phyloP scores from a whole-genome alignment of 352 stramenopile species.

The Pythium sp. region DNA sequence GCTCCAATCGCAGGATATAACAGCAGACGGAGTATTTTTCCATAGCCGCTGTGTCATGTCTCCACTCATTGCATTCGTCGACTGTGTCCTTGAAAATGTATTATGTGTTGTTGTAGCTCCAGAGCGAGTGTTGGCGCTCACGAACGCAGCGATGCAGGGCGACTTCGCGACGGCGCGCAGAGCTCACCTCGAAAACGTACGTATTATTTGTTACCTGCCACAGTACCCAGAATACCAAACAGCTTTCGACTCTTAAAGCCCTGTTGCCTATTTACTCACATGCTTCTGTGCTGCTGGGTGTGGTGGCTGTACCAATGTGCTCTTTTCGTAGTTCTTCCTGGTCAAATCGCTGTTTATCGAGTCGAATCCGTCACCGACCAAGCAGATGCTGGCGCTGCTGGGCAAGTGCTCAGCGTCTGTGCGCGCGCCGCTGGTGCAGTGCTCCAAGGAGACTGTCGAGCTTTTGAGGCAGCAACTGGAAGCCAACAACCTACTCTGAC shows the following conservation, averaged over 20 bases:
- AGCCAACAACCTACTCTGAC: constrained; percentile 70
- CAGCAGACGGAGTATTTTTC: constrained; percentile 1
- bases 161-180: constrained; percentile 79
- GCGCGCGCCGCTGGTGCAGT: constrained; percentile 69
- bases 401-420: constrained; percentile 78
- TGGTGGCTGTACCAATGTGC: neutral
- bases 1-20: neutral
- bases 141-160: constrained; percentile 65
- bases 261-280: neutral
- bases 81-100: neutral
- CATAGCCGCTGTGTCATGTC: neutral
- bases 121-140: constrained; percentile 84
- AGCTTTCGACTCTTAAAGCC: no score
- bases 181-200: constrained; percentile 81
- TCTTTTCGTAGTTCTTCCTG: constrained; percentile 68
- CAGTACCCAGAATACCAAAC: neutral
- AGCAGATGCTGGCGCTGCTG: constrained; percentile 85
- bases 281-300: neutral
- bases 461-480: constrained; percentile 59
- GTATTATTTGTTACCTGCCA: constrained; percentile 12
- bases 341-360: constrained; percentile 90
- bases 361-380: constrained; percentile 89
- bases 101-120: constrained; percentile 40
- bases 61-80: neutral
- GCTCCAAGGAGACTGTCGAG: constrained; percentile 57